phyloP scores from a whole-genome alignment of 2,329 filamentous ascomycete species.

The Fusarium haematococcum region DNA sequence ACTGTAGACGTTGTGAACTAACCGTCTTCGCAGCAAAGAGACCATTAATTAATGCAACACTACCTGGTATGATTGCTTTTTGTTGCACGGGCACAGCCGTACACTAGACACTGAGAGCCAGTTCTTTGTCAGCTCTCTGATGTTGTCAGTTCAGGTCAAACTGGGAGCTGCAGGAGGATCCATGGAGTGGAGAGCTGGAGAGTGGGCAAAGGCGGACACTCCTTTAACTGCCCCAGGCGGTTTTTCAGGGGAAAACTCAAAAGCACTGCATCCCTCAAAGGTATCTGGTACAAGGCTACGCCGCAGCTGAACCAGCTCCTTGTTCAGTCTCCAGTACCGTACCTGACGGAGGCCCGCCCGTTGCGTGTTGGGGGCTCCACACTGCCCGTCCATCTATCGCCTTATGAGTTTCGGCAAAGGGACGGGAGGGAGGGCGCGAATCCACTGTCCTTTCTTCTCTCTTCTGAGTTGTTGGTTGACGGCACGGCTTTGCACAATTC shows the following conservation, averaged over 20 bases:
- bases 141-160: not conserved
- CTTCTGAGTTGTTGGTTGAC: not conserved
- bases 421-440: not conserved
- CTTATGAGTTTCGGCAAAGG: not conserved
- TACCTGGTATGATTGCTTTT: conserved; percentile 19
- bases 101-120: not conserved
- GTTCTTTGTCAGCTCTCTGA: not conserved
- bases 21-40: conserved; percentile 8
- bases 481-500: not conserved
- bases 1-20: conserved; percentile 19
- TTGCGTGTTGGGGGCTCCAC: conserved; percentile 16
- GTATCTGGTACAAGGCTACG: conserved; percentile 14
- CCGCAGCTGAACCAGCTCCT: not conserved
- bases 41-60: not conserved
- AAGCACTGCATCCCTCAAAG: conserved; percentile 10
- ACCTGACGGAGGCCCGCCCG: conserved; percentile 5
- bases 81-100: not conserved
- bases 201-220: conserved; percentile 11
- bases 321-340: conserved; percentile 21
- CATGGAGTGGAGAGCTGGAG: not conserved
- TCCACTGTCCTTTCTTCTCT: not conserved
- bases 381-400: not conserved
- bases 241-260: conserved; percentile 12
- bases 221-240: conserved; percentile 11
- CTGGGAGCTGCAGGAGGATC: not conserved